A percentile compares a stretch with the other conserved stretches of the same genome.
These are phyloP conservation scores for Xylaria intraflava DNA, from an alignment of 495 filamentous ascomycete genomes.

Conservation along the genomic window DNA sequence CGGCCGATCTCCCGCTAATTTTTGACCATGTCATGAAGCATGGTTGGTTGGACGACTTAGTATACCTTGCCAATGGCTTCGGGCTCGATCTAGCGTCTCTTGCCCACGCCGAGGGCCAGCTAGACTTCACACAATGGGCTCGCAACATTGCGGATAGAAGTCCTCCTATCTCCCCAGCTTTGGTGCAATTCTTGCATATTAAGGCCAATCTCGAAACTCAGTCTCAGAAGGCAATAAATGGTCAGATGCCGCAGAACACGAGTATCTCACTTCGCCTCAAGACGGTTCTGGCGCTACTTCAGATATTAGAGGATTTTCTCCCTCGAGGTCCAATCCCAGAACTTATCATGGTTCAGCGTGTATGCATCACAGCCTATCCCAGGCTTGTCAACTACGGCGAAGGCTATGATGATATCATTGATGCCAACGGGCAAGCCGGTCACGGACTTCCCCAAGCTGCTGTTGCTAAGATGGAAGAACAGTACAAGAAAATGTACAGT, in stretches of 20 bases:
- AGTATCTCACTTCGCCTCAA: conserved; percentile 63
- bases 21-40: conserved; percentile 74
- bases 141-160: conserved; percentile 55
- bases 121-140: conserved; percentile 80
- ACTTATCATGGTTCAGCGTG: conserved; percentile 61
- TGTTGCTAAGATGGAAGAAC: conserved; percentile 87
- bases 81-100: conserved; percentile 82
- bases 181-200: conserved; percentile 69
- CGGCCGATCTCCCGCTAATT: conserved; percentile 66
- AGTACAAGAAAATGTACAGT: conserved; percentile 95
- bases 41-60: conserved; percentile 74
- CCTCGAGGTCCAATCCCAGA: conserved; percentile 43
- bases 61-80: conserved; percentile 68
- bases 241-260: conserved; percentile 39
- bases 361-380: conserved; percentile 90
- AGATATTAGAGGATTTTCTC: conserved; percentile 62
- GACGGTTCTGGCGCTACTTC: conserved; percentile 75
- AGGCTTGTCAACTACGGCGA: conserved; percentile 93
- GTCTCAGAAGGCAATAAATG: conserved; percentile 54
- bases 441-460: conserved; percentile 73
- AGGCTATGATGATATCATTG: conserved; percentile 81
- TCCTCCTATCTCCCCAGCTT: conserved; percentile 52
- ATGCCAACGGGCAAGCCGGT: conserved; percentile 69
- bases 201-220: conserved; percentile 77
- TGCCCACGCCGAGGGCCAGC: conserved; percentile 72